A percentile compares a stretch with the other conserved stretches of the same genome.
phyloP scores from a whole-genome alignment of 176 grass and related monocot species.

The Microstegium vimineum region DNA sequence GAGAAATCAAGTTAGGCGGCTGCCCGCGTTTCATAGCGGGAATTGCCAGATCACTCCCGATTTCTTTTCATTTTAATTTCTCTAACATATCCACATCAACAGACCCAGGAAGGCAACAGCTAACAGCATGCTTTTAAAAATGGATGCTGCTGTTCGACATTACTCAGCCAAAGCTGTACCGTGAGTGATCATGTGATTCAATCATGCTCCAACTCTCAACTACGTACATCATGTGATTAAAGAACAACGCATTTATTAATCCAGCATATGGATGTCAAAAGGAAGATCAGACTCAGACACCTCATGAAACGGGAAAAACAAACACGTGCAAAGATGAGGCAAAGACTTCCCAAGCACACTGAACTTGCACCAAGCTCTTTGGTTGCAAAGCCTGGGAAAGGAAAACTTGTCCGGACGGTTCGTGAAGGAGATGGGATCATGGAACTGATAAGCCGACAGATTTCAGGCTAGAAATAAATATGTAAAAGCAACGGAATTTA shows the following conservation, averaged over 20 bases:
- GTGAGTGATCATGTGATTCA: background rate
- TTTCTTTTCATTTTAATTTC: background rate
- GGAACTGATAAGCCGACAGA: background rate
- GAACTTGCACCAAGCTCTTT: background rate
- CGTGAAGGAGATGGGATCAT: background rate
- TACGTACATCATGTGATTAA: background rate
- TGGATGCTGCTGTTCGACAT: background rate
- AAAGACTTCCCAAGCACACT: no score
- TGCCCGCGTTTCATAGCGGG: background rate
- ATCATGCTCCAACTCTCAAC: conserved; percentile 1
- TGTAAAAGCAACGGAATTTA: background rate
- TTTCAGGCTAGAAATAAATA: background rate
- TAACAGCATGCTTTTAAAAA: background rate
- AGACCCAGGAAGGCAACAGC: background rate
- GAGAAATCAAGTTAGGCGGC: no score
- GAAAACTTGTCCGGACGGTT: background rate
- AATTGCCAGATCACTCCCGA: background rate
- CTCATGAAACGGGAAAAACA: background rate
- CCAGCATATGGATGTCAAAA: no score
- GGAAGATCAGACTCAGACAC: background rate
- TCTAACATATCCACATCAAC: background rate
- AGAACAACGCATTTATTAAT: background rate
- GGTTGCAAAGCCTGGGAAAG: background rate
- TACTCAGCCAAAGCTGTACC: background rate
- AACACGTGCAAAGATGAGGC: background rate